Conservation (phyloP, 2,329 filamentous ascomycete species). For the Raffaelea ambrosiae region DNA sequence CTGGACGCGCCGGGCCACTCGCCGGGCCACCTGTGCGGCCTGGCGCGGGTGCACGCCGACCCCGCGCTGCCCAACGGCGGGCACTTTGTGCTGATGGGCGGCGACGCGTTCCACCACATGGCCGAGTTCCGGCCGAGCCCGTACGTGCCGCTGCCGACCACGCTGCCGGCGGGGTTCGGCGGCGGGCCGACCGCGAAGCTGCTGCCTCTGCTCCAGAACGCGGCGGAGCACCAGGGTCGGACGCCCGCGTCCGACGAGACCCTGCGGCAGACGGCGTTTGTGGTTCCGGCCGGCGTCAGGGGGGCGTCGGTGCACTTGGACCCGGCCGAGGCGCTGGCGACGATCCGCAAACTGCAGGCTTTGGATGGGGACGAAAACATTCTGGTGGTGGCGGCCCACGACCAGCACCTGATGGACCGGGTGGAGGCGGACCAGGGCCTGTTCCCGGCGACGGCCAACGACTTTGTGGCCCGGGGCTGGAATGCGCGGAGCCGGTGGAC, state of each 20-base stretch:
- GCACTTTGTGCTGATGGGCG: conserved; percentile 26
- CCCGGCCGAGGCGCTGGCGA: conserved; percentile 23
- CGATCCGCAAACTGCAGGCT: conserved; percentile 35
- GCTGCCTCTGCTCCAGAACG: conserved; percentile 29
- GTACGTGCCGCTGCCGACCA: conserved; percentile 22
- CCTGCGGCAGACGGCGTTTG: too few species aligned
- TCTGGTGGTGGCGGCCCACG: conserved; percentile 38
- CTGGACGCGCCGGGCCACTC: conserved; percentile 18
- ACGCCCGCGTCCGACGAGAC: conserved; percentile 15
- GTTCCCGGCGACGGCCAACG: conserved; percentile 39
- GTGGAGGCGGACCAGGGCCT: conserved; percentile 26
- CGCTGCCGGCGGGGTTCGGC: conserved; percentile 15
- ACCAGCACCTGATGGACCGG: conserved; percentile 30
- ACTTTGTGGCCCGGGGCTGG: conserved; percentile 36
- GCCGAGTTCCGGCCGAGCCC: conserved; percentile 18
- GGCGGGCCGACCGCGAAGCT: conserved; percentile 27
- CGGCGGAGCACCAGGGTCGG: conserved; percentile 17
- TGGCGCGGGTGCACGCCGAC: conserved; percentile 24
- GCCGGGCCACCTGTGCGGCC: conserved; percentile 27
- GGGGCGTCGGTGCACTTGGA: conserved; percentile 15
- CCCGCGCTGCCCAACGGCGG: too few species aligned
- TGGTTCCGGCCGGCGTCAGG: conserved; percentile 14
- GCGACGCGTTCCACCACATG: conserved; percentile 25
- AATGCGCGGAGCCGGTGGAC: conserved; percentile 35
- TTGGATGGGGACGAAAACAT: conserved; percentile 34